A percentile compares a stretch with the other conserved stretches of the same genome.
phyloP scores from a whole-genome alignment of 2,329 filamentous ascomycete genomes.

The Cladophialophora yegresii region DNA sequence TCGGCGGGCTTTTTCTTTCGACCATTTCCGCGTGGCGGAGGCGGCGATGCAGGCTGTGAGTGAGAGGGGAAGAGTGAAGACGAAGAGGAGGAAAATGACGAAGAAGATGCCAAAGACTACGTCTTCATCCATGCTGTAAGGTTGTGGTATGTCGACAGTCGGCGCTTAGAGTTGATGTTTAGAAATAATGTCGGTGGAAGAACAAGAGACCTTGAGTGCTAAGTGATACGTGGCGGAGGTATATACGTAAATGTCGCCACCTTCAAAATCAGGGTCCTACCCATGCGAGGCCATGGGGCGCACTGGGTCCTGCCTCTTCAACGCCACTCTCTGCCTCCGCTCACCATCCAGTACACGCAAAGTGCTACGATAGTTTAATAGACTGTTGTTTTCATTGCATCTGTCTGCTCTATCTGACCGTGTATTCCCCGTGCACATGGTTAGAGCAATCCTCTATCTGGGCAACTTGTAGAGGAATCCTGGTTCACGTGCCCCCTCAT shows the following conservation, averaged over 20 bases:
- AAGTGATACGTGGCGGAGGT: not conserved
- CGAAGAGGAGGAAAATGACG: slow-evolving; percentile 2
- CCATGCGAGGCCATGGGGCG: too few species aligned
- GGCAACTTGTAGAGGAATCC: not conserved
- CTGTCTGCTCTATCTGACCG: not conserved
- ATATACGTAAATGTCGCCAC: not conserved
- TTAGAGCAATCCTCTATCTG: not conserved
- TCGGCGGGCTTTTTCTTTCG: slow-evolving; percentile 1
- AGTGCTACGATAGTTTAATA: not conserved
- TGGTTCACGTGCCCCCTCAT: not conserved
- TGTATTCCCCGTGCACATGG: not conserved
- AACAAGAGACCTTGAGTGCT: not conserved
- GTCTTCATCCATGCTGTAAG: slow-evolving; percentile 13
- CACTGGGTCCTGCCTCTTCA: not conserved
- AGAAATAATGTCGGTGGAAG: not conserved
- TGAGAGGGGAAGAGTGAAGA: slow-evolving; percentile 9
- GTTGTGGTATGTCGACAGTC: not conserved
- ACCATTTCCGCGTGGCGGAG: slow-evolving; percentile 15
- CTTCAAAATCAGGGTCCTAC: not conserved
- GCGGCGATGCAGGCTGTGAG: slow-evolving; percentile 18
- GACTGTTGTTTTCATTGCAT: not conserved
- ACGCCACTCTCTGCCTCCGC: not conserved
- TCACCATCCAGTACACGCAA: not conserved
- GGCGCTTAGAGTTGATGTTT: not conserved
- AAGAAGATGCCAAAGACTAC: not conserved